Conservation (phyloP, 2,329 filamentous ascomycete species). For the Dothistroma pini region DNA sequence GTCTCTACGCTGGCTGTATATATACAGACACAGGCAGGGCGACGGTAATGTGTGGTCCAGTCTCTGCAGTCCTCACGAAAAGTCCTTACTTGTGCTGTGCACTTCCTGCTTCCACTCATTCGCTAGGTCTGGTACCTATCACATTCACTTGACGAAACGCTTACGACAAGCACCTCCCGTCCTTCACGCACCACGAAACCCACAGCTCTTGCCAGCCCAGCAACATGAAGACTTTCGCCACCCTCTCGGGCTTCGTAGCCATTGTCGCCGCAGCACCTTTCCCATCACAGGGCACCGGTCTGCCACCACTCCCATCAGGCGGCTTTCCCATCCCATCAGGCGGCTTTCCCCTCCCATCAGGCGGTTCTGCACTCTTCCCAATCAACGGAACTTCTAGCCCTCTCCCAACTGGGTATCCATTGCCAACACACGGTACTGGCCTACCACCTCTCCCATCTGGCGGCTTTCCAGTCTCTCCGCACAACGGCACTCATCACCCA, state of each 20-base stretch:
- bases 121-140: conserved; percentile 6
- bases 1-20: neutral
- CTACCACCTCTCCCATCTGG: neutral
- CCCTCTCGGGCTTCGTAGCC: conserved; percentile 6
- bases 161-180: neutral
- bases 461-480: neutral
- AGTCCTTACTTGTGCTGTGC: conserved; percentile 2
- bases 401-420: neutral
- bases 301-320: neutral
- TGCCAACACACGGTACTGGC: neutral
- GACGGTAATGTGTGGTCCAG: neutral
- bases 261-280: conserved; percentile 8
- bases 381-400: neutral
- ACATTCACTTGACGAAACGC: neutral
- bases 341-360: neutral
- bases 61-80: neutral
- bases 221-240: conserved; percentile 8
- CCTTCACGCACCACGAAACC: neutral
- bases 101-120: neutral
- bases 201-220: neutral
- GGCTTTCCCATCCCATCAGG: neutral
- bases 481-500: neutral
- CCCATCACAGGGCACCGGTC: neutral
- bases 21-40: neutral
- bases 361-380: neutral